A percentile compares a stretch with the other conserved stretches of the same genome.
Evolutionary conservation across 106 monocot genomes (phyloP).

Genomic region (Allium sativum): DNA sequence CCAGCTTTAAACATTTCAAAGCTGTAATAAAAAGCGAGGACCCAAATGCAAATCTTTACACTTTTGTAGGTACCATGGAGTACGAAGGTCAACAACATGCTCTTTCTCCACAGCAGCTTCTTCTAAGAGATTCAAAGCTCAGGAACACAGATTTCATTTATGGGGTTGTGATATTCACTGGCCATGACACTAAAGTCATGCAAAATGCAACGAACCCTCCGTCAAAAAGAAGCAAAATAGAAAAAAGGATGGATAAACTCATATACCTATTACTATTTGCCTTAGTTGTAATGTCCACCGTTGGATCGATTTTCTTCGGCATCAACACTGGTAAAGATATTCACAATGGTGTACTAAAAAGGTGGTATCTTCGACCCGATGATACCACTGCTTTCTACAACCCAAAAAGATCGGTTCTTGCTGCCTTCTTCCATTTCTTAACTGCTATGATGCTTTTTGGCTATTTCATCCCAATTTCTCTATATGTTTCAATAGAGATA

Average conservation of each 20-base stretch:
- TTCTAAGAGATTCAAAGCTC: slow-evolving; percentile 83
- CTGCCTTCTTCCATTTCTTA: slow-evolving; percentile 65
- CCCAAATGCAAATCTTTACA: slow-evolving; percentile 76
- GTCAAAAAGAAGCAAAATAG: slow-evolving; percentile 85
- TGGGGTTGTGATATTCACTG: slow-evolving; percentile 74
- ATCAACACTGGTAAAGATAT: slow-evolving; percentile 45
- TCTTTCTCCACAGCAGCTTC: slow-evolving; percentile 79
- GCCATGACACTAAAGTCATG: slow-evolving; percentile 90
- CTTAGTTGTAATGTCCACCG: slow-evolving; percentile 38
- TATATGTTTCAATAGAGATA: slow-evolving; percentile 93
- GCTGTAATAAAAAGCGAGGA: slow-evolving; percentile 66
- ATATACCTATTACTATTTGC: slow-evolving; percentile 59
- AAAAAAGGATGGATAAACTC: slow-evolving; percentile 78
- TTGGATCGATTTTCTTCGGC: slow-evolving; percentile 81
- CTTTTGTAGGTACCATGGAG: slow-evolving; percentile 78
- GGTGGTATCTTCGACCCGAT: slow-evolving; percentile 84
- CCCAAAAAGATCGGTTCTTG: slow-evolving; percentile 31
- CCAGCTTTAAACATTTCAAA: slow-evolving; percentile 43
- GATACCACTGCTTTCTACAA: slow-evolving; percentile 37
- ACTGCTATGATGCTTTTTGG: slow-evolving; percentile 86
- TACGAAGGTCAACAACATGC: slow-evolving; percentile 40
- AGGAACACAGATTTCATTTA: slow-evolving; percentile 79
- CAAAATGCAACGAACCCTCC: slow-evolving; percentile 83
- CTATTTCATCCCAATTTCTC: slow-evolving; percentile 88
- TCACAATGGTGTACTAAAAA: slow-evolving; percentile 37